phyloP scores from a whole-genome alignment of 192 early-diverging fungal genomes.

The Coemansia nantahalensis region DNA sequence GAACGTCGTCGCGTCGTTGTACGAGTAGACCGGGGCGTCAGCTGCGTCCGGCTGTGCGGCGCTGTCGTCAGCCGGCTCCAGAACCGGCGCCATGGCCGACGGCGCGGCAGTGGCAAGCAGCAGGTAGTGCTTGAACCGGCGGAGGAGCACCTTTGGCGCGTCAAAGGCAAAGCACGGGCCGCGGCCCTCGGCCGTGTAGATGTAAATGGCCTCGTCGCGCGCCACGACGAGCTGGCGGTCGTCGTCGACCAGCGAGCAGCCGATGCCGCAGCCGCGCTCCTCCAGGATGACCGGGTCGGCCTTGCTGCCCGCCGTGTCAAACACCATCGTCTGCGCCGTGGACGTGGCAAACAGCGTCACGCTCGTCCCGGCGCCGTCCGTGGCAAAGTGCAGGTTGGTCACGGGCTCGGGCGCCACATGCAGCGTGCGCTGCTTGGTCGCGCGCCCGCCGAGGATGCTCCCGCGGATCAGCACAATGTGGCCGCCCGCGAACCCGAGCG shows the following conservation, averaged over 20 bases:
- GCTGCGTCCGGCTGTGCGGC: slow-evolving; percentile 8
- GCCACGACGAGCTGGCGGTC: slow-evolving; percentile 80
- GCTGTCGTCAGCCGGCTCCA: slow-evolving; percentile 58
- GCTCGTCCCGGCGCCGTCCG: slow-evolving; percentile 14
- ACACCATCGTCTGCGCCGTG: slow-evolving; percentile 38
- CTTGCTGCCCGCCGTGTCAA: slow-evolving; percentile 39
- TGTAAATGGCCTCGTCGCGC: slow-evolving; percentile 88
- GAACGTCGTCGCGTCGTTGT: slow-evolving; percentile 48
- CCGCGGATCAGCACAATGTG: slow-evolving; percentile 81
- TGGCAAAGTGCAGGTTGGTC: slow-evolving; percentile 61
- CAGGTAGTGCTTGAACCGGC: slow-evolving; percentile 34
- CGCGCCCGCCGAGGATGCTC: slow-evolving; percentile 73
- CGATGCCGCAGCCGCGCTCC: slow-evolving; percentile 75
- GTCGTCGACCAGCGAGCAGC: slow-evolving; percentile 73
- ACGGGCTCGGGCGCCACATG: slow-evolving; percentile 82
- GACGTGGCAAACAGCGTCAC: slow-evolving; percentile 39
- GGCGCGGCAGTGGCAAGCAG: slow-evolving; percentile 33
- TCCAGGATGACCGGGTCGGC: slow-evolving; percentile 60
- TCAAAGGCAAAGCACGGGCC: slow-evolving; percentile 93
- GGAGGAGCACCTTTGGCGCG: slow-evolving; percentile 45
- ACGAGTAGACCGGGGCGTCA: slow-evolving; percentile 41
- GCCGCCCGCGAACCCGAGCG: slow-evolving; percentile 91
- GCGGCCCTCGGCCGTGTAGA: slow-evolving; percentile 87
- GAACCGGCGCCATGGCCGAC: slow-evolving; percentile 24
- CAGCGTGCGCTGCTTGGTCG: slow-evolving; percentile 76